These are phyloP conservation scores for Leptosphaerulina australis DNA, from an alignment of 2,329 filamentous ascomycete species.

Conservation along the genomic window DNA sequence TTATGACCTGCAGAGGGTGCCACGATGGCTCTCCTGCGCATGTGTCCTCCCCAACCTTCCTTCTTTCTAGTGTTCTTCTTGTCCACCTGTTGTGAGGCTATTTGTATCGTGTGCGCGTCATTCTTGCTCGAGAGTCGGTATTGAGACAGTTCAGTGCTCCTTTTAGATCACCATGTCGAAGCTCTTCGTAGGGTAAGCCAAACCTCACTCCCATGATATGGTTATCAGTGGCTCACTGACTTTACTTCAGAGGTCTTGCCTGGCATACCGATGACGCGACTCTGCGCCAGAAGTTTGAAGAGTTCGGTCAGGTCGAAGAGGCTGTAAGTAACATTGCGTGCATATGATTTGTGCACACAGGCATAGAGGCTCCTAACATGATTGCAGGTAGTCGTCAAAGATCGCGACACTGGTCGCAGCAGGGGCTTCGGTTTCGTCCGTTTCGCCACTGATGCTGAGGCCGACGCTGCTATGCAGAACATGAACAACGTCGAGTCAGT, in stretches of 20 bases:
- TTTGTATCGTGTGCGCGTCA: constrained; percentile 38
- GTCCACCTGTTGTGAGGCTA: constrained; percentile 29
- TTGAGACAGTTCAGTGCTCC: constrained; percentile 50
- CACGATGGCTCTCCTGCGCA: constrained; percentile 39
- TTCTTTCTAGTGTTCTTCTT: constrained; percentile 27
- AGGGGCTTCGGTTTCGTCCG: constrained; percentile 97
- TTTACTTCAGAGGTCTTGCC: constrained; percentile 78
- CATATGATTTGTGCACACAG: background rate
- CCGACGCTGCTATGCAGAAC: constrained; percentile 73
- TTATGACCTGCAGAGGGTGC: constrained; percentile 36
- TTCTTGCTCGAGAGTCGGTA: constrained; percentile 43
- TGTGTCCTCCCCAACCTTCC: constrained; percentile 27
- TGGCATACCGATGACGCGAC: constrained; percentile 96
- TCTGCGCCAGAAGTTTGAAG: constrained; percentile 87
- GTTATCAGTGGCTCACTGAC: constrained; percentile 24
- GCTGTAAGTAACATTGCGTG: constrained; percentile 69
- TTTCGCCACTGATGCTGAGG: constrained; percentile 77
- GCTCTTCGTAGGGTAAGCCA: constrained; percentile 86
- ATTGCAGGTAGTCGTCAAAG: constrained; percentile 89
- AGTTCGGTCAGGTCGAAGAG: constrained; percentile 90
- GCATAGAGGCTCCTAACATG: constrained; percentile 26
- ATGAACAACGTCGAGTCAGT: constrained; percentile 93
- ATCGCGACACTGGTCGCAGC: constrained; percentile 94
- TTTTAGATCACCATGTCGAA: constrained; percentile 73
- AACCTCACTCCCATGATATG: constrained; percentile 1